Evolutionary conservation across 306 rosid species (phyloP).

Genomic region (Pyrus communis): DNA sequence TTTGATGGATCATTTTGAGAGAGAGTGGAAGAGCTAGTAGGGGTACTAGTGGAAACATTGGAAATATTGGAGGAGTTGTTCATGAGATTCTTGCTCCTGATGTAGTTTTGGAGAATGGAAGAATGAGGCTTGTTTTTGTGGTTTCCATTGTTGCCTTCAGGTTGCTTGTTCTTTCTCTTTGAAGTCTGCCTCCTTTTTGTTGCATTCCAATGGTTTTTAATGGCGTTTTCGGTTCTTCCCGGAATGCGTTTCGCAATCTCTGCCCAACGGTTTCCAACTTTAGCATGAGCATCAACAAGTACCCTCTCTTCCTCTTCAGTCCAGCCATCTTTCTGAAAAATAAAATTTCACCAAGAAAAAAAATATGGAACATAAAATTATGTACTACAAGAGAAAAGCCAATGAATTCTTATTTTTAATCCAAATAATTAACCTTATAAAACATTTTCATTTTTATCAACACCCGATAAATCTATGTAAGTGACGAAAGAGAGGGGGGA

Average conservation of each 20-base stretch:
- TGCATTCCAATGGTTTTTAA: constrained; percentile 95
- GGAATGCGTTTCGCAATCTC: constrained; percentile 72
- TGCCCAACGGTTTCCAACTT: constrained; percentile 79
- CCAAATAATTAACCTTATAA: neutral
- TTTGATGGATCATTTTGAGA: neutral
- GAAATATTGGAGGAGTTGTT: neutral
- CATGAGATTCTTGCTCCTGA: constrained; percentile 25
- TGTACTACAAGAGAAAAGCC: neutral
- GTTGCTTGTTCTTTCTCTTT: constrained; percentile 54
- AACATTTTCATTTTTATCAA: neutral
- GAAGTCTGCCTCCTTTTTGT: constrained; percentile 82
- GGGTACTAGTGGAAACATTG: neutral
- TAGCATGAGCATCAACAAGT: constrained; percentile 54
- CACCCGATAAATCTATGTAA: too few species aligned
- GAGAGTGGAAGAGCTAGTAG: constrained; percentile 7
- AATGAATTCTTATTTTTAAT: too few species aligned
- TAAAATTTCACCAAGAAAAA: neutral
- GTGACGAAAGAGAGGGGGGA: too few species aligned
- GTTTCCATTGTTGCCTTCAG: constrained; percentile 13
- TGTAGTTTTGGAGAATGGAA: constrained; percentile 69
- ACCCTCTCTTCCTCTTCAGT: constrained; percentile 70
- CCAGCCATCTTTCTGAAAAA: constrained; percentile 68
- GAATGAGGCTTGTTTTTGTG: constrained; percentile 11
- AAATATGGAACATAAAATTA: neutral
- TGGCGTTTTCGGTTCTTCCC: constrained; percentile 81